Evolutionary conservation across 2,329 filamentous ascomycete genomes (phyloP).

Genomic region (Plectosphaerella sp.): DNA sequence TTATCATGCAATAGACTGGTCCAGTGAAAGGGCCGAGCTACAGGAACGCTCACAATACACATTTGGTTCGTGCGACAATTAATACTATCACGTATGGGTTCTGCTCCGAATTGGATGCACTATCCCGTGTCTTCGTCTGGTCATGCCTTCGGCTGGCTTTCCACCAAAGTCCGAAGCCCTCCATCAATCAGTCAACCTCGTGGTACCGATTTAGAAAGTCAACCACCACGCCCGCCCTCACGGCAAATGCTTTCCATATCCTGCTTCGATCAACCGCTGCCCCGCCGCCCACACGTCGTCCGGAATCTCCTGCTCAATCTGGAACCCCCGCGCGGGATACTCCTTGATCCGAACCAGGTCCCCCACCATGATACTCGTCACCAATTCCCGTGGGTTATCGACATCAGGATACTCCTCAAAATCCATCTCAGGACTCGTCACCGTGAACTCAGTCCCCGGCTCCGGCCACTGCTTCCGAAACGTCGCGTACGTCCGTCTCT

Average conservation of each 20-base stretch:
- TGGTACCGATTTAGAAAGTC: too few species aligned
- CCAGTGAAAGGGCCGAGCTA: too few species aligned
- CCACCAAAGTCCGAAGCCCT: too few species aligned
- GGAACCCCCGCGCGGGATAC: slow-evolving; percentile 37
- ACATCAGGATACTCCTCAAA: slow-evolving; percentile 36
- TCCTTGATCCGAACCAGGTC: slow-evolving; percentile 37
- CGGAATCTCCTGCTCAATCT: slow-evolving; percentile 37
- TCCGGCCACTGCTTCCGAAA: slow-evolving; percentile 42
- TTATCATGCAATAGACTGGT: too few species aligned
- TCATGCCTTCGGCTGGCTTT: too few species aligned
- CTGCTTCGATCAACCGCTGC: slow-evolving; percentile 31
- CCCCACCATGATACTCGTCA: slow-evolving; percentile 39
- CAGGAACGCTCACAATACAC: too few species aligned
- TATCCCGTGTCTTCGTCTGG: too few species aligned
- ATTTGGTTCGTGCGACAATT: too few species aligned
- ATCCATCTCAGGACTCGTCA: slow-evolving; percentile 33
- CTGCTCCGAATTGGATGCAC: too few species aligned
- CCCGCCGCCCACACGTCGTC: slow-evolving; percentile 35
- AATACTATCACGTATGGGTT: too few species aligned
- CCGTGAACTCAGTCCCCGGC: slow-evolving; percentile 23
- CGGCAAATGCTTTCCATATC: slow-evolving; percentile 32
- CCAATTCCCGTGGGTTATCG: slow-evolving; percentile 34
- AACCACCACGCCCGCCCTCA: slow-evolving; percentile 1
- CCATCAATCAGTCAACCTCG: too few species aligned
- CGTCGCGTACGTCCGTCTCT: slow-evolving; percentile 39